Evolutionary conservation across 192 early-diverging fungal genomes (phyloP).

Genomic region (Diversispora epigaea): DNA sequence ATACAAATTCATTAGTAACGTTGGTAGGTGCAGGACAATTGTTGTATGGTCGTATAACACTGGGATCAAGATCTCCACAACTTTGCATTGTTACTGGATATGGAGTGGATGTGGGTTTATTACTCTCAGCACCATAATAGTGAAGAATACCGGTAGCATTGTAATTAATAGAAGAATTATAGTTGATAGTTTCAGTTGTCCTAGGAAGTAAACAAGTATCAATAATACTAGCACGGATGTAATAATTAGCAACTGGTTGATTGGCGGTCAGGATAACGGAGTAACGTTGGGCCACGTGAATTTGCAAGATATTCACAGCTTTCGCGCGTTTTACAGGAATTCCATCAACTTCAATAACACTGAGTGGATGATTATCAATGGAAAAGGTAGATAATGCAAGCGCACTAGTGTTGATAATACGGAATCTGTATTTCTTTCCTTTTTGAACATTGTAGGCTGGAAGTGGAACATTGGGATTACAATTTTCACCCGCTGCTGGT

Average conservation of each 20-base stretch:
- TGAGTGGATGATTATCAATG: slow-evolving; percentile 41
- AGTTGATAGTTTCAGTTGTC: slow-evolving; percentile 32
- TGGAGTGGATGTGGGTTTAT: not conserved
- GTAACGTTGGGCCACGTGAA: slow-evolving; percentile 44
- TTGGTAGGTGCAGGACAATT: no score
- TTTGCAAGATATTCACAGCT: slow-evolving; percentile 30
- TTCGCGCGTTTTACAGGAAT: slow-evolving; percentile 37
- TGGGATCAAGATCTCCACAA: no score
- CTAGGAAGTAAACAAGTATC: not conserved
- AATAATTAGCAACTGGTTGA: slow-evolving; percentile 39
- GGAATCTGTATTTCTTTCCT: slow-evolving; percentile 42
- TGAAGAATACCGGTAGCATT: slow-evolving; percentile 33
- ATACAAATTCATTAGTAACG: no score
- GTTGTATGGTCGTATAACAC: no score
- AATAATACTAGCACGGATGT: slow-evolving; percentile 39
- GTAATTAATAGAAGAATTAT: slow-evolving; percentile 35
- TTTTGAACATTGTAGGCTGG: slow-evolving; percentile 31
- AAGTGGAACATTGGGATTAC: slow-evolving; percentile 16
- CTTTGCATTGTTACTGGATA: not conserved
- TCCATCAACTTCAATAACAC: slow-evolving; percentile 44
- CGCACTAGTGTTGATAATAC: slow-evolving; percentile 38
- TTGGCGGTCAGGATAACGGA: slow-evolving; percentile 45
- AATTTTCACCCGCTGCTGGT: slow-evolving; percentile 31
- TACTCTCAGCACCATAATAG: not conserved
- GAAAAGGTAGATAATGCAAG: slow-evolving; percentile 36